Base-by-base conservation (phyloP, 495 filamentous ascomycete species). In the Cercophora newfieldiana region DNA sequence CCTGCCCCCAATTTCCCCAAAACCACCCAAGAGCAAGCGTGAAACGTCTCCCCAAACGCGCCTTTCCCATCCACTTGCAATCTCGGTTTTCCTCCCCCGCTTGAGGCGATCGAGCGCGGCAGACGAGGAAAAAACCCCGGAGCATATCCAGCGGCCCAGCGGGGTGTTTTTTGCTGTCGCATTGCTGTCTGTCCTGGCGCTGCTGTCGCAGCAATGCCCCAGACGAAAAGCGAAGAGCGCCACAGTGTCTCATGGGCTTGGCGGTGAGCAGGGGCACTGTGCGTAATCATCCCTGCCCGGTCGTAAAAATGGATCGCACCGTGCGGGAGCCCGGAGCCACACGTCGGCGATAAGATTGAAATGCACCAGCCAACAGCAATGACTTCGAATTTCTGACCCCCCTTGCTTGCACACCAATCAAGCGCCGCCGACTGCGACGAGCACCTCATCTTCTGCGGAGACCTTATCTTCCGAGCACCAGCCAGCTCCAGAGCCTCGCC, bases 1-100 rank as follows among this genome's bases (percentile, higher is more conserved):
- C 50, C 8, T 30, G 19, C 16, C 61, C n/a, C 61, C 61, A 63
- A 63, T 63, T 63, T 49, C 61, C 50, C 61, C 59, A 62, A 62
- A 49, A 22, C 60, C 26, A 48, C 10, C 57, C 37, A 28, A 51
- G 10, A 53, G 19, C 50, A 26, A 26, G 59, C 22, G 59, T 62
- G 60, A 62, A 53, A 62, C 60, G 44, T 51, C 25, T 51, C 60
- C 26, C 59, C 44, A 53, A 62, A 62, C 26, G 48, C 44, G 21
- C 56, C n/a, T 14, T 37, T 37, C 16, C 22, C 54, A n/a, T 26
- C 28, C 54, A 57, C 26, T 25, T 31, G 22, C 33, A 24, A 26
- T 48, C 57, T 60, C 57, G 50, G 50, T 26, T 53, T 26, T 53
- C 21, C 50, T 22, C 10, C 50, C 2, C 25, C 21, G n/a, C 50